Evolutionary conservation across 345 rosid species (phyloP).

Genomic region (Trapa bicornis): DNA sequence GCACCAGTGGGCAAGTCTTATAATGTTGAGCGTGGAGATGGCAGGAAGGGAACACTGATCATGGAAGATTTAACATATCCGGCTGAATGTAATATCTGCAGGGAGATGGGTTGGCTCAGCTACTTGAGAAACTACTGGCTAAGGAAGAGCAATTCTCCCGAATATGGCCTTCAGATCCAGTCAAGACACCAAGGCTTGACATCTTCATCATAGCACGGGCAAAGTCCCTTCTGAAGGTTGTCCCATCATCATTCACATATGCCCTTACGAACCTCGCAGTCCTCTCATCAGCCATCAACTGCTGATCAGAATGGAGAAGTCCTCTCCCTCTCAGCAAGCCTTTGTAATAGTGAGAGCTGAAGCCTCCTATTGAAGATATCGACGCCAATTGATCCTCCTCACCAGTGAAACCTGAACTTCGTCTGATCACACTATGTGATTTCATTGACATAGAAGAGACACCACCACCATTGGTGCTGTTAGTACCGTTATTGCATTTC

Average conservation of each 20-base stretch:
- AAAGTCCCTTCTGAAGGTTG: constrained; percentile 25
- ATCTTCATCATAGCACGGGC: constrained; percentile 39
- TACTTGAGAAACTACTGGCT: background rate
- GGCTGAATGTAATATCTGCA: background rate
- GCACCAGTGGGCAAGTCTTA: background rate
- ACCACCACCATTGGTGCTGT: constrained; percentile 5
- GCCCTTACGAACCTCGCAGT: constrained; percentile 23
- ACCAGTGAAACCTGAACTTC: constrained; percentile 4
- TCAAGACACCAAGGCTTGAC: constrained; percentile 26
- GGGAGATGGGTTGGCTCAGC: background rate
- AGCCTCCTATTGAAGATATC: constrained; percentile 26
- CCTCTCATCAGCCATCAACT: constrained; percentile 31
- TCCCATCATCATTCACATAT: constrained; percentile 28
- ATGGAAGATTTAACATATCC: background rate
- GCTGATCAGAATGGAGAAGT: constrained; percentile 34
- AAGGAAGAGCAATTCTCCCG: constrained; percentile 12
- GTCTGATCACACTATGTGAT: constrained; percentile 4
- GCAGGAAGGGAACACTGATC: background rate
- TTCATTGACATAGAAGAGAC: constrained; percentile 7
- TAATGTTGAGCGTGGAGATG: background rate
- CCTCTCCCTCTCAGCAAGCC: constrained; percentile 38
- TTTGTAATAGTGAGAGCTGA: constrained; percentile 27
- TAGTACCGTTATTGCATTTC: constrained; percentile 12
- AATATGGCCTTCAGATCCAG: constrained; percentile 22
- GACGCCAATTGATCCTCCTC: constrained; percentile 8